Evolutionary conservation across 2,329 filamentous ascomycete genomes (phyloP), one percentile per base, ranked within the genome.

Genomic region (Xylaria sp.): DNA sequence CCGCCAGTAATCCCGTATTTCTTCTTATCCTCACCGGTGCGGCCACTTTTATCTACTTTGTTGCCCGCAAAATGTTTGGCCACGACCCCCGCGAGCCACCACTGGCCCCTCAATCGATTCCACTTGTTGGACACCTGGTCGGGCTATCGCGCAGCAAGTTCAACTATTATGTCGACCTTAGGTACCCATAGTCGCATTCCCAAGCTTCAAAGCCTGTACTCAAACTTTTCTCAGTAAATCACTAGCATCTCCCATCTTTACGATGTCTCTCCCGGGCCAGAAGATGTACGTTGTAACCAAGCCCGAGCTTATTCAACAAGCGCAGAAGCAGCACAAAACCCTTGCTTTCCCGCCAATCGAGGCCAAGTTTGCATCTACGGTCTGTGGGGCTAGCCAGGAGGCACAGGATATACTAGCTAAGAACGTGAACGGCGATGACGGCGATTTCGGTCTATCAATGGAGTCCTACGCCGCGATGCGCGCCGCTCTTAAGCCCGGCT

Each of bases 241-340:
- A 71, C 56, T 64, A 71, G 36, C 14, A 4, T 17, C 62, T 65
- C 79, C 82, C 0, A 81, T 84, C 36, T 81, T 80, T 64, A 84
- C 81, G 4, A 69, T 85, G 24, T 67, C 77, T 2, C 73, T 84
- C 42, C 80, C 81, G 0, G 81, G 81, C 3, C 75, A 79, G 34
- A 81, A 81, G 58, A 75, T 83, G 58, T 84, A 84, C 56, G 75
- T 84, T 9, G 77, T 83, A 12, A 80, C 80, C 9, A 76, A 75
- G 1, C 75, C 78, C 0, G 67, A 78, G 0, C 70, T 84, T 21
- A 79, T 84, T 30, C 75, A 78, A 8, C 64, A 54, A 0, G 77
- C 82, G 2, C 82, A 84, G 64, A 80, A 78, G 48, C 79, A 81
- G 65, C 74, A 74, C 61, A 80, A 78, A 60, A 71, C 67, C 1